These are phyloP conservation scores for Tricholomella constricta DNA, from an alignment of 768 basidiomycete genomes.

Conservation along the genomic window DNA sequence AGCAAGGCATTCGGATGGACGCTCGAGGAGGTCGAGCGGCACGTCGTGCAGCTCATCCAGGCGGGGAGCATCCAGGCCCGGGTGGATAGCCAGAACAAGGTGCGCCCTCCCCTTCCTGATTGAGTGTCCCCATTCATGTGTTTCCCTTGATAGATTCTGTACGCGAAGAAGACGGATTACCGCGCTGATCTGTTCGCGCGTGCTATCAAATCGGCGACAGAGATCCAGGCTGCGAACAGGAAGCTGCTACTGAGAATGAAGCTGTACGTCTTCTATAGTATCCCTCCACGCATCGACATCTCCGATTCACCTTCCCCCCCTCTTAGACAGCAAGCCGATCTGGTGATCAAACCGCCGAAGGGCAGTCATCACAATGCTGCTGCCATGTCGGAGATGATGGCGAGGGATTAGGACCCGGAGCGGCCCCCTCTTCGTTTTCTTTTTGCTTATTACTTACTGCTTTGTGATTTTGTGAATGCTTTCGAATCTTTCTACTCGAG, in stretches of 20 bases:
- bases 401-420: conserved; percentile 4
- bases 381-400: conserved; percentile 12
- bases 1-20: conserved; percentile 83
- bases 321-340: conserved; percentile 76
- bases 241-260: conserved; percentile 83
- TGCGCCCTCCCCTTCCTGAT: conserved; percentile 22
- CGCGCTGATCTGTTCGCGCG: conserved; percentile 75
- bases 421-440: no score
- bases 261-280: conserved; percentile 55
- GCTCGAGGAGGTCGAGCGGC: conserved; percentile 66
- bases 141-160: conserved; percentile 62
- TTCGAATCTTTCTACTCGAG: no score
- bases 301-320: background rate
- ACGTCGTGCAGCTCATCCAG: conserved; percentile 80
- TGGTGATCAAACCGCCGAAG: conserved; percentile 70
- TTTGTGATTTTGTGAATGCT: no score
- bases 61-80: conserved; percentile 76
- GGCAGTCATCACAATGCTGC: conserved; percentile 36
- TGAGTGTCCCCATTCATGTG: conserved; percentile 4
- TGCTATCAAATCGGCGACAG: conserved; percentile 71
- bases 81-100: conserved; percentile 90
- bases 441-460: no score
- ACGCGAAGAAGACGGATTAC: conserved; percentile 78
- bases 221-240: conserved; percentile 72
- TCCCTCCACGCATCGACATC: background rate